phyloP scores from a whole-genome alignment of 2,329 filamentous ascomycete species.

The Dothideomycetes sp. region DNA sequence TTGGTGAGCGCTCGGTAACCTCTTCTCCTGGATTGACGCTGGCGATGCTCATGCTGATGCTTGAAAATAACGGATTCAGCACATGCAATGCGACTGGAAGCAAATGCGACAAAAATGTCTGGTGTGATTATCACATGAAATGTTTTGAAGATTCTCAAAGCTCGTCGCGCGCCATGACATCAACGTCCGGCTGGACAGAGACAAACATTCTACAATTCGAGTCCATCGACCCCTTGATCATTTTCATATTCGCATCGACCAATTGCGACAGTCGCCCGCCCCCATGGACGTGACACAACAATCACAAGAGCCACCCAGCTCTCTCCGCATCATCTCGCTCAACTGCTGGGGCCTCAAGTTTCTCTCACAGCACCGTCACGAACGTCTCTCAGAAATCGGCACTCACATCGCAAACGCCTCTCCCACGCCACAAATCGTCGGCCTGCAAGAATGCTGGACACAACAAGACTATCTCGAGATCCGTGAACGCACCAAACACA shows the following conservation, averaged over 20 bases:
- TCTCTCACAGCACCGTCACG: constrained; percentile 66
- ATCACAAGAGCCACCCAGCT: constrained; percentile 31
- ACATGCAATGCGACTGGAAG: not conserved
- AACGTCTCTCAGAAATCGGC: constrained; percentile 76
- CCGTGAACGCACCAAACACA: constrained; percentile 58
- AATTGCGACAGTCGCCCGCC: too few species aligned
- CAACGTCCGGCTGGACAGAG: not conserved
- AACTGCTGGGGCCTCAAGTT: constrained; percentile 97
- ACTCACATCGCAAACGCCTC: constrained; percentile 60
- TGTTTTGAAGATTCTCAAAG: constrained; percentile 3
- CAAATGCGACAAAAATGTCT: constrained; percentile 5
- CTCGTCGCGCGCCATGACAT: constrained; percentile 1
- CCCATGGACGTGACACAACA: not conserved
- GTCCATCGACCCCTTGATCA: not conserved
- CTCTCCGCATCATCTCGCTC: constrained; percentile 71
- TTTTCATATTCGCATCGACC: not conserved
- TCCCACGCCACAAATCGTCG: constrained; percentile 73
- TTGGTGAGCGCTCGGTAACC: constrained; percentile 11
- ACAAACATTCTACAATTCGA: not conserved
- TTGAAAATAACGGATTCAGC: not conserved
- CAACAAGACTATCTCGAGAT: constrained; percentile 75
- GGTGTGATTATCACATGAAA: constrained; percentile 11
- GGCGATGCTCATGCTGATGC: constrained; percentile 13
- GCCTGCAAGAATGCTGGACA: constrained; percentile 92
- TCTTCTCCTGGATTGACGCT: not conserved